Base-by-base conservation (phyloP, 345 rosid genomes). In the Rhodamnia argentea region DNA sequence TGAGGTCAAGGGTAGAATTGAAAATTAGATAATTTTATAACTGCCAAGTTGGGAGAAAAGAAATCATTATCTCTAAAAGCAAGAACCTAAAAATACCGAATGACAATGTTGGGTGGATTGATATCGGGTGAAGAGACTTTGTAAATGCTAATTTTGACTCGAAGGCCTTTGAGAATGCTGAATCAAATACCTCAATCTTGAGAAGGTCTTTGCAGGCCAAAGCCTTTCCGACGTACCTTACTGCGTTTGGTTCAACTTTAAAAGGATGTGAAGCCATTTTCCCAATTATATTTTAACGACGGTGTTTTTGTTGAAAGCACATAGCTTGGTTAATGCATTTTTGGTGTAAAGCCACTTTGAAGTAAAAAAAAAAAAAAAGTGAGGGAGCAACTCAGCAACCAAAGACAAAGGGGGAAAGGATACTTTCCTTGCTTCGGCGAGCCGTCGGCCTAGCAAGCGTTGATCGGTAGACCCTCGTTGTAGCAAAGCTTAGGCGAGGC, bases 401-500 rank as follows among this genome's bases (percentile, higher is more conserved):
- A 29, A 10, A 27, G 0, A 62, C 40, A 1, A 62, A 62, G 75
- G 27, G 74, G 74, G 74, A 40, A 27, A 60, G 40, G 74, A 62
- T 62, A 14, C 74, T 27, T 27, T 40, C 10, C 22, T 27, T 62
- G 74, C 74, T 27, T 62, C 14, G 10, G 22, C 5, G 0, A 4
- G 14, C 10, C 5, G 0, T 27, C 5, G 10, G 40, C 4, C 8
- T 7, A 0, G 10, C 5, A 3, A 60, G 74, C 74, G 27, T 5
- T 15, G 32, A 60, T 15, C 2, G 32, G 0, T 14, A 37, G 40
- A 14, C 40, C 40, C 74, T n/a, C 18, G 2, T 62, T 0, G 1
- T 4, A 62, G 6, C 20, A 62, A 7, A 62, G 40, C 40, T 62
- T 10, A 27, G 40, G 74, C 7, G 20, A 62, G 18, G 32, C 74